Base-by-base conservation (phyloP, 805 yeast species). In the Metschnikowia cubensis region DNA sequence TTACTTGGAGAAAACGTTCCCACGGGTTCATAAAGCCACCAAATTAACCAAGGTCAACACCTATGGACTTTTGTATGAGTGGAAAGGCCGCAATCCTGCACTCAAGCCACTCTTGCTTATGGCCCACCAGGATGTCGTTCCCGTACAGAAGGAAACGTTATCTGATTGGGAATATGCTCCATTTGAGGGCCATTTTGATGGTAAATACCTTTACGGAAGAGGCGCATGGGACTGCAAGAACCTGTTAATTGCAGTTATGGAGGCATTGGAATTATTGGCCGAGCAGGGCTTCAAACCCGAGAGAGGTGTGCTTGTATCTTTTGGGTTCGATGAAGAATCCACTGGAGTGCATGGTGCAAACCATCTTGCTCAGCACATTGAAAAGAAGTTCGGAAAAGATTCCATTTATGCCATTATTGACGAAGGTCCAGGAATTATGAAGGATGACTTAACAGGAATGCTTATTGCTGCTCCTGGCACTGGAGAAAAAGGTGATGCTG, bases 151-250 rank as follows among this genome's bases (percentile, higher is more conserved):
- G n/a, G 58, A 50, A 22, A 51, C 58, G 3, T 36, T 49, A 34
- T 21, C 33, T 20, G 55, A 53, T 36, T 55, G 60, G 60, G 35
- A 39, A 3, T 48, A 52, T 35, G 55, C 59, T 3, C 59, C 59
- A 3, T 53, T 52, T 25, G 51, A 49, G 32, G 60, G 57, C 25
- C 49, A 45, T 33, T 50, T 34, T 25, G 58, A 52, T n/a, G 60
- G 55, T 14, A 70, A 74, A 25, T 67, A 62, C 38, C 58, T 89
- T 3, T 87, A 82, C 78, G 96, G 96, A 2, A 77, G 96, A 59
- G 96, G 96, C 36, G 64, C 87, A 2, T 66, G 76, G 40, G 96
- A 89, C 64, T 84, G 89, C 63, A 89, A 89, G 65, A 83, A 83
- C 62, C 67, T 83, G 34, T 70, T 89, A 44, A 71, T 84, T 52